Evolutionary conservation across 257 asterid species (phyloP).

Genomic region (Echium plantagineum): DNA sequence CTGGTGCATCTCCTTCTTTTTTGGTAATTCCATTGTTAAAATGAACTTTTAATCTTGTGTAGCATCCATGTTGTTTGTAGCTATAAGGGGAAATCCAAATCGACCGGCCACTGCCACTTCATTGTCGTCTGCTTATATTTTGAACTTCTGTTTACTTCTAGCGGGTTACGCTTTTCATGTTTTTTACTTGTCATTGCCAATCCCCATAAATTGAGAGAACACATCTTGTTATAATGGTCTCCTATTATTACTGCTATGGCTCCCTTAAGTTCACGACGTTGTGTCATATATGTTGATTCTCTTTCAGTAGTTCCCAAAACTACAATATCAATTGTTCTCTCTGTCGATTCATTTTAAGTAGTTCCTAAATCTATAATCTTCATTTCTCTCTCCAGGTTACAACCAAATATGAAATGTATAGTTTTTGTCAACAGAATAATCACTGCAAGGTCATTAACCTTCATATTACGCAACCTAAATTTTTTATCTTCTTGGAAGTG

Average conservation of each 20-base stretch:
- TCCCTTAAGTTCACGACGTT: neutral
- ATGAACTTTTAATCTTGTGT: too few relatives aligned
- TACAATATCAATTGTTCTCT: too few relatives aligned
- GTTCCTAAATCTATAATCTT: constrained; percentile 7
- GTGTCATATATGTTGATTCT: too few relatives aligned
- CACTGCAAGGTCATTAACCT: constrained; percentile 75
- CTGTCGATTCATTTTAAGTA: neutral
- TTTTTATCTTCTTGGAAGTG: constrained; percentile 77
- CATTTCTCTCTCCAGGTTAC: constrained; percentile 49
- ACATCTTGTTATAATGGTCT: neutral
- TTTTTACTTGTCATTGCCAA: neutral
- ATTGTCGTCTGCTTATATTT: neutral
- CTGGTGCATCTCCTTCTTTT: too few relatives aligned
- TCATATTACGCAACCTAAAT: constrained; percentile 49
- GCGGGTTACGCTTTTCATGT: neutral
- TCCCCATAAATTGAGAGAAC: neutral
- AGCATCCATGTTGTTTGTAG: too few relatives aligned
- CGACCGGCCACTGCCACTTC: neutral
- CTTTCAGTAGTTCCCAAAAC: too few relatives aligned
- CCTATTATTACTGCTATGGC: neutral
- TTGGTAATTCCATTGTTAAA: too few relatives aligned
- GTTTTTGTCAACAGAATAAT: constrained; percentile 86
- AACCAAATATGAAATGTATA: constrained; percentile 83
- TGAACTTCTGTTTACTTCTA: neutral
- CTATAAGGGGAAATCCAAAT: too few relatives aligned